A percentile compares a stretch with the other conserved stretches of the same genome.
Evolutionary conservation across 2,329 filamentous ascomycete genomes (phyloP).

Genomic region (Pyrenochaeta sp.): DNA sequence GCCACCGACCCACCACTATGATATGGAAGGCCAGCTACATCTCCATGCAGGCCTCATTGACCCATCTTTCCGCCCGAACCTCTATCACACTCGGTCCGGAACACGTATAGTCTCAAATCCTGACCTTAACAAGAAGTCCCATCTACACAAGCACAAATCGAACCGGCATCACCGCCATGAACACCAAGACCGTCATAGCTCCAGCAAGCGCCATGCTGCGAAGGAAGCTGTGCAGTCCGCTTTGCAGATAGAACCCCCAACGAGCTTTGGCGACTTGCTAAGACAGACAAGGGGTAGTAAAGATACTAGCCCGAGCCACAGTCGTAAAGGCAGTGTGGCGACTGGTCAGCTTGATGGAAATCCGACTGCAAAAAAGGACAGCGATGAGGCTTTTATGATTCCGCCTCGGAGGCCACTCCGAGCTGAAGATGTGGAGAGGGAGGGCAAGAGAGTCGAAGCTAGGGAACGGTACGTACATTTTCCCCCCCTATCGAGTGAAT

Average conservation of each 20-base stretch:
- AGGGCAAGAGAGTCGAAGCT: slow-evolving; percentile 46
- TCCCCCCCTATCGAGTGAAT: not conserved
- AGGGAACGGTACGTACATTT: slow-evolving; percentile 46
- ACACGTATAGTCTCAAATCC: slow-evolving; percentile 34
- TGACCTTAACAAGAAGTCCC: slow-evolving; percentile 39
- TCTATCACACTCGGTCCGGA: slow-evolving; percentile 30
- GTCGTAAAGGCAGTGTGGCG: slow-evolving; percentile 39
- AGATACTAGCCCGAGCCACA: slow-evolving; percentile 39
- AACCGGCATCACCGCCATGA: slow-evolving; percentile 40
- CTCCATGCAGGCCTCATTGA: slow-evolving; percentile 26
- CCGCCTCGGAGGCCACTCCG: slow-evolving; percentile 41
- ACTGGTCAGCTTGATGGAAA: slow-evolving; percentile 18
- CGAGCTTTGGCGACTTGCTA: slow-evolving; percentile 55
- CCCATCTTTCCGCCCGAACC: slow-evolving; percentile 30
- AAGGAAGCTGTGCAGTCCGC: slow-evolving; percentile 57
- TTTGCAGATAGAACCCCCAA: slow-evolving; percentile 54
- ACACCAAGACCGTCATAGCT: slow-evolving; percentile 40
- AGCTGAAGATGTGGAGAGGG: slow-evolving; percentile 51
- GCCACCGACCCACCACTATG: slow-evolving; percentile 25
- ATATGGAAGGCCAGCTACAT: slow-evolving; percentile 31
- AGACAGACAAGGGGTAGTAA: slow-evolving; percentile 47
- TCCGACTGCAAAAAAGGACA: slow-evolving; percentile 12
- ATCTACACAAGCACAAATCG: slow-evolving; percentile 39
- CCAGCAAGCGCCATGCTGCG: slow-evolving; percentile 43
- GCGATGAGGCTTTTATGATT: slow-evolving; percentile 19